Evolutionary conservation across 1,284 basidiomycete species (phyloP).

Genomic region (Marasmius tenuissimus): DNA sequence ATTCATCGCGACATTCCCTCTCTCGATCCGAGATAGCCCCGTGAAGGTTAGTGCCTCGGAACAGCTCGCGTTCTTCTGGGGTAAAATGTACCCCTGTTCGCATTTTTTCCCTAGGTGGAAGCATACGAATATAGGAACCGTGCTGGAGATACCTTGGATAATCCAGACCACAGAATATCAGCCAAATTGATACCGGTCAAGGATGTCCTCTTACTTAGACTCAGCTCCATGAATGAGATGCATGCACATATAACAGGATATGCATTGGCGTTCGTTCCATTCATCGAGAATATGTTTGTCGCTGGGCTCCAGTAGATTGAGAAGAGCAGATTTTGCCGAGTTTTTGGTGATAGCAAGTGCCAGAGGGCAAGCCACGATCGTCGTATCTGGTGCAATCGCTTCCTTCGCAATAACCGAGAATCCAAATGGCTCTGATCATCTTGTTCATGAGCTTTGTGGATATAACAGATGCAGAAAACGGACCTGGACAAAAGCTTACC

Average conservation of each 20-base stretch:
- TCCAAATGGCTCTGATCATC: constrained; percentile 47
- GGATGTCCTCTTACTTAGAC: constrained; percentile 4
- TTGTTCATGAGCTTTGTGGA: constrained; percentile 12
- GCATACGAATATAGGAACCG: constrained; percentile 62
- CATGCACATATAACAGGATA: constrained; percentile 69
- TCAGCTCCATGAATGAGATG: constrained; percentile 57
- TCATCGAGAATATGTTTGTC: constrained; percentile 21
- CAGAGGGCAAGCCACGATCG: constrained; percentile 76
- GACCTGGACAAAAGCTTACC: constrained; percentile 45
- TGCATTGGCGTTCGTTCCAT: constrained; percentile 73
- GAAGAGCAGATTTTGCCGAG: constrained; percentile 44
- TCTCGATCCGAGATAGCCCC: constrained; percentile 69
- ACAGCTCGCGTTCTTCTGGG: constrained; percentile 55
- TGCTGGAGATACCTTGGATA: constrained; percentile 32
- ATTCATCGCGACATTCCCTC: constrained; percentile 61
- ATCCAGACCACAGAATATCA: constrained; percentile 18
- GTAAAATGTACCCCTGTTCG: constrained; percentile 81
- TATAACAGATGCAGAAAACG: constrained; percentile 10
- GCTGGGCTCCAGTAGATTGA: constrained; percentile 33
- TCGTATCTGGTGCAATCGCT: constrained; percentile 49
- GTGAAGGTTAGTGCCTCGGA: constrained; percentile 77
- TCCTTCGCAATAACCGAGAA: constrained; percentile 54
- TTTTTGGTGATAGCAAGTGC: constrained; percentile 67
- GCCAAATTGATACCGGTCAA: neutral
- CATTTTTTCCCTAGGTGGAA: constrained; percentile 60